These are phyloP conservation scores for Aotearoamyces nothofagi DNA, from an alignment of 2,329 filamentous ascomycete genomes.

Conservation along the genomic window DNA sequence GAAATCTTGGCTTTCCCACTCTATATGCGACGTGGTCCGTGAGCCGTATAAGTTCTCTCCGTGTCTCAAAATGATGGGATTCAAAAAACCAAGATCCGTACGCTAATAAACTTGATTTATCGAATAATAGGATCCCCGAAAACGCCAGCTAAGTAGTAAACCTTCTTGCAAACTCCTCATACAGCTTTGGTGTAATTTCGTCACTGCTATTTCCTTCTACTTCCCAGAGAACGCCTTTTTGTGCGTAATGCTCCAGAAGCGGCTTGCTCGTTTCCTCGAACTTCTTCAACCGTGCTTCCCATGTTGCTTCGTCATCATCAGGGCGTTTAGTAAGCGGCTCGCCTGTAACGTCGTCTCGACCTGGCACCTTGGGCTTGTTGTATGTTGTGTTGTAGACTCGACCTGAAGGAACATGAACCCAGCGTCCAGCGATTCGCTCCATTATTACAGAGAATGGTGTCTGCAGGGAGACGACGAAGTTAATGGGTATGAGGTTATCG, in stretches of 20 bases:
- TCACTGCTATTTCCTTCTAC: slow-evolving; percentile 83
- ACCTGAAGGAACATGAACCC: slow-evolving; percentile 85
- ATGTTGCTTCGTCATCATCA: slow-evolving; percentile 80
- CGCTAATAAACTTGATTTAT: too few species aligned
- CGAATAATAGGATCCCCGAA: too few species aligned
- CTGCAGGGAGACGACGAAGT: slow-evolving; percentile 74
- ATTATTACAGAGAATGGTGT: slow-evolving; percentile 81
- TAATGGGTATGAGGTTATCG: slow-evolving; percentile 78
- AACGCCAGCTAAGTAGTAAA: slow-evolving; percentile 47
- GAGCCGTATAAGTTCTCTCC: too few species aligned
- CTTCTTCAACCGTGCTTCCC: slow-evolving; percentile 62
- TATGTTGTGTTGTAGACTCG: slow-evolving; percentile 92
- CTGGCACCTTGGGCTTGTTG: slow-evolving; percentile 67
- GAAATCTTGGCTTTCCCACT: too few species aligned
- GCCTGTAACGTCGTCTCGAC: slow-evolving; percentile 81
- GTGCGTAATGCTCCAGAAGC: slow-evolving; percentile 77
- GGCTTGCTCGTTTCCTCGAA: slow-evolving; percentile 81
- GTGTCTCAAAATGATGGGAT: too few species aligned
- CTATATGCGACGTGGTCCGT: too few species aligned
- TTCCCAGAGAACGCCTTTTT: slow-evolving; percentile 70
- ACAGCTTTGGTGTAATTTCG: slow-evolving; percentile 86
- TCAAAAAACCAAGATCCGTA: too few species aligned
- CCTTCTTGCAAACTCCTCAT: slow-evolving; percentile 63
- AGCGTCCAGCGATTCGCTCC: slow-evolving; percentile 77
- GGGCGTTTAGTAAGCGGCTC: slow-evolving; percentile 68